Evolutionary conservation across 768 basidiomycete species (phyloP).

Genomic region (Symmetrospora coprosmae): DNA sequence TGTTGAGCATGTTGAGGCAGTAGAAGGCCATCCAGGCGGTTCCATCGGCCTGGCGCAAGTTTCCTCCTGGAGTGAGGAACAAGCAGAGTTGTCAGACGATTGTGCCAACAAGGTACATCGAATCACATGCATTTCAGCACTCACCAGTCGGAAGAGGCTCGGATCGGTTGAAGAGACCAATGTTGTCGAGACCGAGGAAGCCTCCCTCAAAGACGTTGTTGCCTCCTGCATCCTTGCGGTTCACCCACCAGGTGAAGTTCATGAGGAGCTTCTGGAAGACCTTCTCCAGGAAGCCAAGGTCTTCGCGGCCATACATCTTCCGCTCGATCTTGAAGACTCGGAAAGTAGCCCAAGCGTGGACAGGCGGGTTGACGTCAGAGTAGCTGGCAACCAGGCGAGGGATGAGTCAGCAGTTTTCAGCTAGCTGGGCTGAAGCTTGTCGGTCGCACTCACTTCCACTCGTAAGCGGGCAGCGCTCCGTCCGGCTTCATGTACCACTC

Average conservation of each 20-base stretch:
- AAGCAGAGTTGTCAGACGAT: not conserved
- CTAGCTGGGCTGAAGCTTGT: not conserved
- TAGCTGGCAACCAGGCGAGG: constrained; percentile 88
- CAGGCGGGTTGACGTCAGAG: constrained; percentile 87
- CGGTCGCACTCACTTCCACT: constrained; percentile 79
- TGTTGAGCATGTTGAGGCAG: constrained; percentile 92
- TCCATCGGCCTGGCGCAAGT: constrained; percentile 87
- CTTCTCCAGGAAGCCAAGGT: constrained; percentile 80
- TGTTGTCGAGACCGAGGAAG: constrained; percentile 94
- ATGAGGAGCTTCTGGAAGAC: constrained; percentile 95
- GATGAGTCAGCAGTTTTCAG: not conserved
- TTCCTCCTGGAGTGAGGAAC: constrained; percentile 41
- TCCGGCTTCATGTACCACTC: constrained; percentile 99
- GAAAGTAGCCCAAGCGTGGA: constrained; percentile 98
- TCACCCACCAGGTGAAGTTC: constrained; percentile 80
- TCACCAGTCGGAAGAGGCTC: constrained; percentile 83
- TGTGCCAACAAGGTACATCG: too few species aligned
- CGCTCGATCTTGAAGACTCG: constrained; percentile 98
- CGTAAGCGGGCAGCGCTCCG: constrained; percentile 95
- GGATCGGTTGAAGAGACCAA: constrained; percentile 92
- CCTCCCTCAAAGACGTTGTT: constrained; percentile 97
- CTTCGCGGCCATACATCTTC: constrained; percentile 80
- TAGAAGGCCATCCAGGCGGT: constrained; percentile 99
- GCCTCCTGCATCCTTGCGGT: constrained; percentile 87
- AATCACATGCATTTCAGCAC: too few species aligned